Evolutionary conservation across 164 flowering plant species (phyloP).

Genomic region (Euptelea pleiosperma): DNA sequence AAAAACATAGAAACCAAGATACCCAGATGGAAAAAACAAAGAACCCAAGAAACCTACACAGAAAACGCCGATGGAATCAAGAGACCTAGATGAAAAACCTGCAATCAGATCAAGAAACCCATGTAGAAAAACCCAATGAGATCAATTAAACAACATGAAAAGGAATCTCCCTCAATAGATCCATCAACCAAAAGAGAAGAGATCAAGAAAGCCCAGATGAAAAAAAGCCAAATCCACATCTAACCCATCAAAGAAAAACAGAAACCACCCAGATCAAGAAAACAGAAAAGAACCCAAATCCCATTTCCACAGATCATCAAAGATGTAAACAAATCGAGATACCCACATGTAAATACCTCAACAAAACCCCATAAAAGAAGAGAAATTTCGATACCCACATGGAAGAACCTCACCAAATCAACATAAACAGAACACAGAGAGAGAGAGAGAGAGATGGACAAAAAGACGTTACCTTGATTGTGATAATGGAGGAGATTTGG

Average conservation of each 20-base stretch:
- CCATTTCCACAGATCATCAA: not conserved
- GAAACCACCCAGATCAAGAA: not conserved
- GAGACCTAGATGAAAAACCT: too few species aligned
- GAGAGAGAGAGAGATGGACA: not conserved
- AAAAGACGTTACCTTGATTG: not conserved
- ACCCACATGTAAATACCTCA: not conserved
- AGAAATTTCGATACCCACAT: not conserved
- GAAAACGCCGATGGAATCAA: too few species aligned
- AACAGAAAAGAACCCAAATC: not conserved
- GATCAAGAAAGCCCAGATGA: not conserved
- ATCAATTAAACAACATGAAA: not conserved
- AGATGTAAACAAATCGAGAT: constrained; percentile 12
- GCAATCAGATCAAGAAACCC: constrained; percentile 1
- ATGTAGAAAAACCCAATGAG: not conserved
- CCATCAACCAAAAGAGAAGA: not conserved
- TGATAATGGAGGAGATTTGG: not conserved
- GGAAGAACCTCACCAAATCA: not conserved
- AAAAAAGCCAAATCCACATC: too few species aligned
- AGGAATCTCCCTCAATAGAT: too few species aligned
- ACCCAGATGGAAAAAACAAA: not conserved
- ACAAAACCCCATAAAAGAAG: not conserved
- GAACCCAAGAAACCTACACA: too few species aligned
- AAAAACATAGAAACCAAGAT: not conserved
- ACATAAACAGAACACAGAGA: not conserved
- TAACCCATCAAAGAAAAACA: not conserved